Evolutionary conservation across 768 basidiomycete species (phyloP), one percentile per base, ranked within the genome.

Genomic region (Lactarius evosmus): DNA sequence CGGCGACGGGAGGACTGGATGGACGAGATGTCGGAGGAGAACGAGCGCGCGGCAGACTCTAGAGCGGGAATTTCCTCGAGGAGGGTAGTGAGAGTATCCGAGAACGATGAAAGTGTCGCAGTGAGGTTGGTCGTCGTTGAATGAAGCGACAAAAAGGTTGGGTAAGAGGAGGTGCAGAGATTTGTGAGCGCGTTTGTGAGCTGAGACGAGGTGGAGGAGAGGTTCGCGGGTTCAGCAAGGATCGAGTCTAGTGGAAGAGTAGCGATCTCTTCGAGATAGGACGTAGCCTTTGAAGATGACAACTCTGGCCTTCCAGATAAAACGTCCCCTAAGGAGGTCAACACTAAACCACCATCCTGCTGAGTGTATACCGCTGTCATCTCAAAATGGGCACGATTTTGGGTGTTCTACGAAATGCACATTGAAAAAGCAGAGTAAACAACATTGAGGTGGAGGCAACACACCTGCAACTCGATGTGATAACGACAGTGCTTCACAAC

Each of bases 81-180:
- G 4, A 98, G 80, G 36, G 82, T 74, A 61, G 84, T 80, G 61
- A 98, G 85, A 7, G 93, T 92, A 9, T 80, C 74, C 1, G 89
- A 86, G 58, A 98, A 82, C 6, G 88, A 85, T 1, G 83, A 79
- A 65, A 98, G 82, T 1, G 94, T 91, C 3, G 79, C 75, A 1
- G 85, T 79, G 61, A 97, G 82, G 0, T 88, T 85, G 56, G 85
- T 84, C 5, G 92, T 91, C 19, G 90, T 88, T 53, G 82, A 75
- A 72, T 95, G 93, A 12, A 95, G 81, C 22, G 90, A 87, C 67
- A 96, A 83, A 73, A 97, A 95, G 0, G 93, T 93, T 32, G 90
- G 85, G 74, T 97, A 95, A 29, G 94, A 94, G 73, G n/a, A n/a
- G n/a, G n/a, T n/a, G n/a, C n/a, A n/a, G n/a, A n/a, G n/a, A n/a